Evolutionary conservation across 2,329 filamentous ascomycete species (phyloP).

Genomic region (Fusarium tuaranense): DNA sequence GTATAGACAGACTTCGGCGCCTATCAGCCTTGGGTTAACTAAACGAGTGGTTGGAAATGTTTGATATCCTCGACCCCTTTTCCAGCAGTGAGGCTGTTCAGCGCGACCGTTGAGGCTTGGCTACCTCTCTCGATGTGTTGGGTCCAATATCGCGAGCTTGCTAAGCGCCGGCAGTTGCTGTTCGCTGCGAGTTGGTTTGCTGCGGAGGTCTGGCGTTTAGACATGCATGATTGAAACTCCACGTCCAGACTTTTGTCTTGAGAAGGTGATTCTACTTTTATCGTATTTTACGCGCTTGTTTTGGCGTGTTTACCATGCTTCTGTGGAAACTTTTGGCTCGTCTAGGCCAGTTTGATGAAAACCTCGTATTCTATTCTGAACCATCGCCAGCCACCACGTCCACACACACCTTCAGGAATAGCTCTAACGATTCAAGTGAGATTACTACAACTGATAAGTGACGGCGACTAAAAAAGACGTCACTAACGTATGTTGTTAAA

Average conservation of each 20-base stretch:
- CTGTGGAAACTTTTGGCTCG: background rate
- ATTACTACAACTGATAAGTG: background rate
- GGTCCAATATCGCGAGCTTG: background rate
- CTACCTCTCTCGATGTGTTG: background rate
- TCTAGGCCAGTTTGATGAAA: background rate
- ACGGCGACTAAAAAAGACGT: background rate
- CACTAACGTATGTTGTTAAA: background rate
- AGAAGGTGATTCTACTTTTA: background rate
- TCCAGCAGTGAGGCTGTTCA: background rate
- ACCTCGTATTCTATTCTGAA: background rate
- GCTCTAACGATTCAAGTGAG: background rate
- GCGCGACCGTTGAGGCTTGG: background rate
- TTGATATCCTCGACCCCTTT: background rate
- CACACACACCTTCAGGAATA: background rate
- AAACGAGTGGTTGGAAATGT: background rate
- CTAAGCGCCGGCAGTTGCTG: background rate
- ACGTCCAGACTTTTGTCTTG: background rate
- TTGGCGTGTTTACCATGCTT: background rate
- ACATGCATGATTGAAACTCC: background rate
- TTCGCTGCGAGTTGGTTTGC: background rate
- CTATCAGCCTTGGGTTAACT: background rate
- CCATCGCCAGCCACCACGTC: background rate
- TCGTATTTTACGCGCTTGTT: background rate
- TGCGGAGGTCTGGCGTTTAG: background rate
- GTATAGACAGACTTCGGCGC: background rate